These are phyloP conservation scores for Pichiaceae sp. DNA, from an alignment of 1,139 yeast species.

Conservation along the genomic window DNA sequence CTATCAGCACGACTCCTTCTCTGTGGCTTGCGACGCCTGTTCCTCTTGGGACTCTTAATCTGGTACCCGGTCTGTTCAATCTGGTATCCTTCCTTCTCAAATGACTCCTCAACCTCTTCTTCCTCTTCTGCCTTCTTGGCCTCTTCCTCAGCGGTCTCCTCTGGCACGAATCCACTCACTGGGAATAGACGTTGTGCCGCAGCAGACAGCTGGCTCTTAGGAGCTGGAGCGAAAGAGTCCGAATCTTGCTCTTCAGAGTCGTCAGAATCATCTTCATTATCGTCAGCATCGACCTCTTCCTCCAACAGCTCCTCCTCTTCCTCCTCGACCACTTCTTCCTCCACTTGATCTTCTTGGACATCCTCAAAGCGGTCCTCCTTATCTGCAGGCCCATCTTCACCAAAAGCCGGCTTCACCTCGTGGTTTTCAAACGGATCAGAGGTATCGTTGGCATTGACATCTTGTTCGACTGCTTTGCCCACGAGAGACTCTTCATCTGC, in stretches of 20 bases:
- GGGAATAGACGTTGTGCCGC: constrained; percentile 19
- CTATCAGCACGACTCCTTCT: not conserved
- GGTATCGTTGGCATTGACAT: constrained; percentile 1
- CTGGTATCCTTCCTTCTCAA: not conserved
- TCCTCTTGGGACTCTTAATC: not conserved
- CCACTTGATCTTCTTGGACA: not conserved
- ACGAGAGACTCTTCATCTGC: constrained; percentile 20
- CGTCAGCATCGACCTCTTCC: not conserved
- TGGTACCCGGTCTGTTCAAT: not conserved
- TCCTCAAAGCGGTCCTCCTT: constrained; percentile 5
- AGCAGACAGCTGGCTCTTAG: constrained; percentile 8
- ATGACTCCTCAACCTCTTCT: constrained; percentile 4
- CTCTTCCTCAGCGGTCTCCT: constrained; percentile 1
- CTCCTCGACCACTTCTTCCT: not conserved
- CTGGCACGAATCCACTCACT: not conserved
- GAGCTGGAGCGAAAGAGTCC: constrained; percentile 7
- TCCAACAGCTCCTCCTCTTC: not conserved
- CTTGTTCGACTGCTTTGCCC: constrained; percentile 15
- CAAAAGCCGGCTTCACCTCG: constrained; percentile 6
- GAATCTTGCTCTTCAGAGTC: constrained; percentile 6
- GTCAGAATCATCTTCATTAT: not conserved
- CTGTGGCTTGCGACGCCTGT: not conserved
- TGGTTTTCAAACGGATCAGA: constrained; percentile 1
- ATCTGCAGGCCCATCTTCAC: constrained; percentile 1
- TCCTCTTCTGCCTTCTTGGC: constrained; percentile 8